Evolutionary conservation across 768 basidiomycete genomes (phyloP).

Genomic region (Kwoniella sp.): DNA sequence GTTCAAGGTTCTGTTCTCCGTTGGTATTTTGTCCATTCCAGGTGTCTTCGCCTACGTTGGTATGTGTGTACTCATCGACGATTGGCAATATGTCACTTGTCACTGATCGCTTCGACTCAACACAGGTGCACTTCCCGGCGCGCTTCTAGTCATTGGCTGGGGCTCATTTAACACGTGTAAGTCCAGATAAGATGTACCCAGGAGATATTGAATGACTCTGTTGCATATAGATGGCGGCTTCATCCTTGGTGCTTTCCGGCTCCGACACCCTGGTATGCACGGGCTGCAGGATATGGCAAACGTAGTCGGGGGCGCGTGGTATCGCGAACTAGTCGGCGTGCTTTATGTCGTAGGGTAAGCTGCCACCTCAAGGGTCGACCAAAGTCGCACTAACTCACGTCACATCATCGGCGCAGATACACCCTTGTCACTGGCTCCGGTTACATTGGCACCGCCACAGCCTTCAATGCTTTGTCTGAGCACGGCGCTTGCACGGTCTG

Average conservation of each 20-base stretch:
- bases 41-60: constrained; percentile 22
- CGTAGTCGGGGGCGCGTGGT: constrained; percentile 17
- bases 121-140: constrained; percentile 12
- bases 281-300: constrained; percentile 23
- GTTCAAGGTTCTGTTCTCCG: constrained; percentile 25
- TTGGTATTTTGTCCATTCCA: constrained; percentile 21
- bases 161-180: constrained; percentile 20
- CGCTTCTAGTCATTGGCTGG: constrained; percentile 21
- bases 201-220: background rate
- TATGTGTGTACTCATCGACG: background rate
- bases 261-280: constrained; percentile 23
- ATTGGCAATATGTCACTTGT: background rate
- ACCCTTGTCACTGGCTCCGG: constrained; percentile 17
- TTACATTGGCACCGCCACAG: constrained; percentile 16
- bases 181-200: background rate
- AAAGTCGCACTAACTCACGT: too few species aligned
- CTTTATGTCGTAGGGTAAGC: constrained; percentile 19
- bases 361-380: background rate
- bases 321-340: constrained; percentile 19
- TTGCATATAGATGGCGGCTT: constrained; percentile 6
- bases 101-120: background rate
- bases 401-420: constrained; percentile 7
- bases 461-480: constrained; percentile 19
- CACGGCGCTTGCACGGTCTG: constrained; percentile 22
- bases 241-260: constrained; percentile 20